Evolutionary conservation across 345 rosid species (phyloP).

Genomic region (Trapa incisa): DNA sequence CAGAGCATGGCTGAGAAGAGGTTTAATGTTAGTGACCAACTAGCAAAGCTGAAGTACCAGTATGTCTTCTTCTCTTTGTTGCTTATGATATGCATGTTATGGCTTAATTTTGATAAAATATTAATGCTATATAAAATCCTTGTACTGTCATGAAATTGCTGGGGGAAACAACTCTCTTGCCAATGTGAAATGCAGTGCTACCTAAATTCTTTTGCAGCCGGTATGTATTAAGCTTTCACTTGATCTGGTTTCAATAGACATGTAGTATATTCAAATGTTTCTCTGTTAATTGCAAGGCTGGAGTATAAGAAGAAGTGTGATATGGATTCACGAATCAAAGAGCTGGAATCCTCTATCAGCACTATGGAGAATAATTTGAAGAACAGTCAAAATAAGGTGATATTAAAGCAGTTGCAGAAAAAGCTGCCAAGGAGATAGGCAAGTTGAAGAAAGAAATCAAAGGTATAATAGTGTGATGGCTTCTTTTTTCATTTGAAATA

Average conservation of each 20-base stretch:
- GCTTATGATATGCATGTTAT: neutral
- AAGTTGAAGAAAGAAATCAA: conserved; percentile 63
- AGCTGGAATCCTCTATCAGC: conserved; percentile 62
- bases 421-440: conserved; percentile 45
- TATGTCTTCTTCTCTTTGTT: conserved; percentile 29
- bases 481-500: neutral
- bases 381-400: conserved; percentile 47
- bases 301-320: conserved; percentile 92
- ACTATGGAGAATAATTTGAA: conserved; percentile 56
- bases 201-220: neutral
- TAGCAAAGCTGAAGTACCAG: conserved; percentile 93
- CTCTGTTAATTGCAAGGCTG: conserved; percentile 31
- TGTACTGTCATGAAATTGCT: conserved; percentile 6
- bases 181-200: neutral
- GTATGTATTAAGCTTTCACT: neutral
- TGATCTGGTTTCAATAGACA: neutral
- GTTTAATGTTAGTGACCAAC: conserved; percentile 79
- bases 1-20: conserved; percentile 82
- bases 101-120: neutral
- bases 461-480: conserved; percentile 30
- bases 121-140: neutral
- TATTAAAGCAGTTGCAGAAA: conserved; percentile 44
- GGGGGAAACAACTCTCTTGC: neutral
- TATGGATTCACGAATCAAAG: conserved; percentile 64
- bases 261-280: neutral